These are phyloP conservation scores for Dendrostoma leiphaemia DNA, from an alignment of 2,329 filamentous ascomycete species.

Conservation along the genomic window DNA sequence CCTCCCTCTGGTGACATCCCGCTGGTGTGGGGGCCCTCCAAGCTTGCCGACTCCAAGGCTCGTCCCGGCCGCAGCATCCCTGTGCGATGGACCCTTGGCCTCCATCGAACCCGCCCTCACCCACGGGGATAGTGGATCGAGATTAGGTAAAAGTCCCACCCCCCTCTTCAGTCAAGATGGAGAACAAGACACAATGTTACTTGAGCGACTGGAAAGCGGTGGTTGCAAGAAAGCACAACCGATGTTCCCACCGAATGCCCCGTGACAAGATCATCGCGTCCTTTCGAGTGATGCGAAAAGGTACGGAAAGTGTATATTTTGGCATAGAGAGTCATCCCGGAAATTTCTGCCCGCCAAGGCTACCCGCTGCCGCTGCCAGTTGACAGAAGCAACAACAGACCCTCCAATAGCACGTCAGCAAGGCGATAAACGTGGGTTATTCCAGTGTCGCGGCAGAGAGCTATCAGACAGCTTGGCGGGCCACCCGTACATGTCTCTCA, in stretches of 20 bases:
- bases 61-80: neutral
- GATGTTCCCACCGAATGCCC: too few relatives aligned
- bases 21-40: neutral
- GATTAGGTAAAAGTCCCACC: conserved; percentile 14
- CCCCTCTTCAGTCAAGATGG: neutral
- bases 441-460: neutral
- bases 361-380: neutral
- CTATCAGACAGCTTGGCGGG: neutral
- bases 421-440: neutral
- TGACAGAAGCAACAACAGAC: neutral
- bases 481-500: conserved; percentile 1
- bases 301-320: too few relatives aligned
- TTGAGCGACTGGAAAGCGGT: neutral
- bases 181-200: too few relatives aligned
- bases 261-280: too few relatives aligned
- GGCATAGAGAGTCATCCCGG: too few relatives aligned
- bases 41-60: neutral
- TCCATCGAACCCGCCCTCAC: neutral
- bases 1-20: neutral
- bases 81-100: neutral
- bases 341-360: neutral
- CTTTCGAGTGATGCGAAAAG: too few relatives aligned
- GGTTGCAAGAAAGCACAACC: neutral
- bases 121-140: conserved; percentile 14
- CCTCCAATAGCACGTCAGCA: too few relatives aligned